Base-by-base conservation (phyloP, 2,329 filamentous ascomycete species). In the Akanthomyces lecanii region DNA sequence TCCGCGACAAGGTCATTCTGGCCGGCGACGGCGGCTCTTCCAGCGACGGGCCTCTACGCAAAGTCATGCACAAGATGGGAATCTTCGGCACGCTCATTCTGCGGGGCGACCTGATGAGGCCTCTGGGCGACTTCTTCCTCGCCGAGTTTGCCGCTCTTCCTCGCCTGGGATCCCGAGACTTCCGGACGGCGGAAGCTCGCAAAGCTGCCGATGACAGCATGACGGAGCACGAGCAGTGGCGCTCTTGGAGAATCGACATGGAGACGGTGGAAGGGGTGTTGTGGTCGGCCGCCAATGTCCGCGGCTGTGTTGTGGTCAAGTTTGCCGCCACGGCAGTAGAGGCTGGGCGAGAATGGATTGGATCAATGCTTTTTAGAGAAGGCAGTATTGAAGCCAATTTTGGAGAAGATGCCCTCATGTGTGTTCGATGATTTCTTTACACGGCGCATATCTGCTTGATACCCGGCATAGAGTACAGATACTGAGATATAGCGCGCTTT, bases 291-390 rank as follows among this genome's bases (percentile, higher is more conserved):
- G 90, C 92, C 16, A 84, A 83, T 30, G 86, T 96, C 40, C 83
- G 92, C 60, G 89, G 91, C 4, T 97, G 94, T 71, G 89, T 95
- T 4, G 82, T 97, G 30, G 89, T 98, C 68, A 98, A 98, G 74
- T 96, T 98, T 73, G 92, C 91, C 1, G 91, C 93, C 1, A 82
- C 81, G 61, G 89, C 88, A 51, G 89, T 97, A 28, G 92, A 98
- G 73, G 89, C 88, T 30, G 92, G 89, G 4, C 85, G 90, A 67
- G 78, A 84, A 53, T 98, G 93, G 92, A 81, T 98, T 63, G 86
- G 87, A 11, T 81, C 81, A 7, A 90, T 97, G 84, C 77, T 97
- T 53, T 76, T 81, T 52, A 82, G 85, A 65, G 91, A 97, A 73
- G 90, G 90, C 1, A 93, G 85, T 66, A 80, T 97, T 11, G 77